phyloP scores from a whole-genome alignment of 2,329 filamentous ascomycete genomes.

The Ophiostoma triangulosporum region DNA sequence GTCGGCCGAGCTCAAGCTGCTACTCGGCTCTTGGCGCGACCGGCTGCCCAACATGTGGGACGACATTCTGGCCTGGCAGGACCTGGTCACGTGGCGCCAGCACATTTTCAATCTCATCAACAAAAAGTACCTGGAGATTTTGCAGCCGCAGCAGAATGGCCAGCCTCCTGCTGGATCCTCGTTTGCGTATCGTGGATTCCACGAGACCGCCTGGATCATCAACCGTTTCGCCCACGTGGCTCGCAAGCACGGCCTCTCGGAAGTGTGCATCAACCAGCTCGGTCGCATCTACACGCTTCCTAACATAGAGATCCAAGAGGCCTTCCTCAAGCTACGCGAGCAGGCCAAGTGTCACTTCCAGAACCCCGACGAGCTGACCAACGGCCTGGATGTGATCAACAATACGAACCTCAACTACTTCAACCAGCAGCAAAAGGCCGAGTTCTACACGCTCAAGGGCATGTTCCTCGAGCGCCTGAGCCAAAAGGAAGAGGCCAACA shows the following conservation, averaged over 20 bases:
- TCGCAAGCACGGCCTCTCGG: constrained; percentile 87
- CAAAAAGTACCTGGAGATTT: constrained; percentile 71
- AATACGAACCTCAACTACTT: constrained; percentile 99
- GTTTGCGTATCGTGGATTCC: constrained; percentile 92
- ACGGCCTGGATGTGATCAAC: constrained; percentile 93
- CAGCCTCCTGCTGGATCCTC: constrained; percentile 80
- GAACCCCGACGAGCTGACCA: constrained; percentile 82
- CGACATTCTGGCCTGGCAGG: constrained; percentile 98
- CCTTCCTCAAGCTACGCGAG: constrained; percentile 94
- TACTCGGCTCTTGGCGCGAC: constrained; percentile 91
- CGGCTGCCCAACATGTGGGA: constrained; percentile 96
- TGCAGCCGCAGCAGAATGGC: constrained; percentile 53
- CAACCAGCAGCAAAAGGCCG: constrained; percentile 86
- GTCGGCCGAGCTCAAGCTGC: constrained; percentile 85
- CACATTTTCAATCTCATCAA: constrained; percentile 99
- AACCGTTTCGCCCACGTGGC: constrained; percentile 97
- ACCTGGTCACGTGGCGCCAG: constrained; percentile 97
- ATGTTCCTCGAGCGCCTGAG: constrained; percentile 96
- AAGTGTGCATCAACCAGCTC: constrained; percentile 94
- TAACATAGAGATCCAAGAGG: constrained; percentile 99
- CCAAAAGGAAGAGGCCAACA: constrained; percentile 81
- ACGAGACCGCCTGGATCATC: constrained; percentile 99
- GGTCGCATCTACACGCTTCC: constrained; percentile 96
- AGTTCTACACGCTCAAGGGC: constrained; percentile 97
- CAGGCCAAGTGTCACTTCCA: constrained; percentile 99